Base-by-base conservation (phyloP, 805 yeast species). In the Candida tammaniensis region DNA sequence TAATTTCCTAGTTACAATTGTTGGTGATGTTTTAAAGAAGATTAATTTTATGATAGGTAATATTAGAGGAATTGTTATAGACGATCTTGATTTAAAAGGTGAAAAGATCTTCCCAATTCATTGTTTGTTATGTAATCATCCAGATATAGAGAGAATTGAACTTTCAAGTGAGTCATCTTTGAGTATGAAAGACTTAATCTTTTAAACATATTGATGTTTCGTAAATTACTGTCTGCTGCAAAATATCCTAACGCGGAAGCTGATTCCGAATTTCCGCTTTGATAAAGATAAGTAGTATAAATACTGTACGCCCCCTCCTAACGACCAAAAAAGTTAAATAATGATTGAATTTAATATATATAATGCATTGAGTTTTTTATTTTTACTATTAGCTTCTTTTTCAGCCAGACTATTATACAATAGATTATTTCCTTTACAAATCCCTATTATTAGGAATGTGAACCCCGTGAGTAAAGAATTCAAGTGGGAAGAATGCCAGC, bases 401-500 rank as follows among this genome's bases (percentile, higher is more conserved):
- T 20, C 22, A 7, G 7, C 7, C 7, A 20, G 22, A 20, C 22
- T n/a, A n/a, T n/a, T n/a, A n/a, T n/a, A n/a, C n/a, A n/a, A n/a
- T n/a, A n/a, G n/a, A n/a, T n/a, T n/a, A n/a, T n/a, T n/a, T n/a
- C n/a, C n/a, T n/a, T n/a, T n/a, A n/a, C n/a, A n/a, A n/a, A n/a
- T n/a, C 20, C 38, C 38, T 7, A 18, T 35, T 5, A 30, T 35
- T 3, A 24, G 30, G 24, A 17, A 25, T 13, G 29, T 36, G 4
- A 11, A 12, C 6, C 23, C 76, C 1, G 65, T 65, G 3, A 46
- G 43, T 15, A 39, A 54, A 3, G 53, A 53, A 35, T 71, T 73
- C 39, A 49, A 69, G 13, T 79, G 81, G 78, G 37, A 54, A 10
- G 41, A 44, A 4, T 53, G 56, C 5, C 54, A 61, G 28, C 82